These are phyloP conservation scores for Pilasporangium apinafurcum DNA, from an alignment of 352 stramenopile species.

Conservation along the genomic window DNA sequence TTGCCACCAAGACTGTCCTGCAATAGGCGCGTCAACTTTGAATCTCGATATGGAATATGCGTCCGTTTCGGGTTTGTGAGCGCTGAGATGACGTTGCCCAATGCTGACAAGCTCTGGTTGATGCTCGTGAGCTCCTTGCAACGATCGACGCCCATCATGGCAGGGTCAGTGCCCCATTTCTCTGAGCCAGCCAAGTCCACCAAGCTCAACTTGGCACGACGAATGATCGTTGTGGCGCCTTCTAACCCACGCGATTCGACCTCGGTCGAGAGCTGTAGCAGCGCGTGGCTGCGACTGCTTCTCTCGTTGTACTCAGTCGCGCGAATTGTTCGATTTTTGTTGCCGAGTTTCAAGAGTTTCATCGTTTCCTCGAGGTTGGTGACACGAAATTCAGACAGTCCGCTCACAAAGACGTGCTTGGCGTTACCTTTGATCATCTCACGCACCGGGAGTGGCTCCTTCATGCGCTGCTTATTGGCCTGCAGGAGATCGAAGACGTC, in stretches of 20 bases:
- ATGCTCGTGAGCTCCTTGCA: slow-evolving; percentile 89
- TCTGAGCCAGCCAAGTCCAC: slow-evolving; percentile 91
- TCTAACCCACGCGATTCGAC: slow-evolving; percentile 68
- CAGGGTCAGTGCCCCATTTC: slow-evolving; percentile 80
- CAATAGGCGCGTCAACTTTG: slow-evolving; percentile 94
- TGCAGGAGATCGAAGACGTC: slow-evolving; percentile 73
- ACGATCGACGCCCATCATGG: slow-evolving; percentile 61
- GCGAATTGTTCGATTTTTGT: slow-evolving; percentile 82
- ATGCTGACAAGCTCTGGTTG: slow-evolving; percentile 87
- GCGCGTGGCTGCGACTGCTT: slow-evolving; percentile 80
- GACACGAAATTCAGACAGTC: slow-evolving; percentile 87
- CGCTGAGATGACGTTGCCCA: slow-evolving; percentile 87
- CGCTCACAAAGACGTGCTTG: slow-evolving; percentile 87
- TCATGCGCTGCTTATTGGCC: slow-evolving; percentile 46
- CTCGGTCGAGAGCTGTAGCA: slow-evolving; percentile 80
- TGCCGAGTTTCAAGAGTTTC: slow-evolving; percentile 65
- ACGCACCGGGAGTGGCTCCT: slow-evolving; percentile 41
- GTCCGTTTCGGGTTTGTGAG: slow-evolving; percentile 59
- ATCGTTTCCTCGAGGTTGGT: slow-evolving; percentile 73
- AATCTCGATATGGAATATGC: slow-evolving; percentile 96
- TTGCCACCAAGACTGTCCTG: slow-evolving; percentile 84
- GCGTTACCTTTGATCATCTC: slow-evolving; percentile 74
- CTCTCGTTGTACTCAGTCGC: slow-evolving; percentile 85
- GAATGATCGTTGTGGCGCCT: slow-evolving; percentile 65
- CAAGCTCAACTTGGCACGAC: slow-evolving; percentile 83